Evolutionary conservation across 495 filamentous ascomycete genomes (phyloP).

Genomic region (Talaromyces trachyspermus): DNA sequence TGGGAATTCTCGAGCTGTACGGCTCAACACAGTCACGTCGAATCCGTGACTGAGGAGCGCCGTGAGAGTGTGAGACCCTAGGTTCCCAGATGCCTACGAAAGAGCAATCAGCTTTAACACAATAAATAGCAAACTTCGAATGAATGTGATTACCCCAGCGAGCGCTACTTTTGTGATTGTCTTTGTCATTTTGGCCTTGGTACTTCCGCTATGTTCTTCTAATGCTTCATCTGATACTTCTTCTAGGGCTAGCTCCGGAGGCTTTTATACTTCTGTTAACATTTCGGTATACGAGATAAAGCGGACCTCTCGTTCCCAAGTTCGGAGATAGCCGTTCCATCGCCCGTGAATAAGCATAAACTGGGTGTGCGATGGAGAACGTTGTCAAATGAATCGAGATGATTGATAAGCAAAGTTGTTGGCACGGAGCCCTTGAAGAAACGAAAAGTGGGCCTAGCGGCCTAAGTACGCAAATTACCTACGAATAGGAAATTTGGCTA

Average conservation of each 20-base stretch:
- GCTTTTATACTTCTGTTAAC: background rate
- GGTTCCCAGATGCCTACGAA: slow-evolving; percentile 14
- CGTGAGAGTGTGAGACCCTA: slow-evolving; percentile 11
- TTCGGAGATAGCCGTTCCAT: no score
- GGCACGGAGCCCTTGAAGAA: no score
- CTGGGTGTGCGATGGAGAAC: no score
- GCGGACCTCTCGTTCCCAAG: no score
- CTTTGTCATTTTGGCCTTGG: slow-evolving; percentile 5
- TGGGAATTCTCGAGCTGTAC: slow-evolving; percentile 15
- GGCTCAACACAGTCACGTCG: slow-evolving; percentile 16
- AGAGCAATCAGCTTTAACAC: slow-evolving; percentile 9
- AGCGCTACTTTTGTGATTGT: slow-evolving; percentile 13
- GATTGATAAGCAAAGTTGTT: no score
- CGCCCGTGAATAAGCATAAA: no score
- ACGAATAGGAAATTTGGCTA: no score
- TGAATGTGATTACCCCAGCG: slow-evolving; percentile 9
- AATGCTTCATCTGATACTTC: background rate
- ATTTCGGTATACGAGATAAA: no score
- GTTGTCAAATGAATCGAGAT: no score
- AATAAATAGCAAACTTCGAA: background rate
- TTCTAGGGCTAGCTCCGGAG: background rate
- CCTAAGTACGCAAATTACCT: no score
- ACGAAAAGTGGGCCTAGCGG: no score
- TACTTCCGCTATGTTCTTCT: background rate
- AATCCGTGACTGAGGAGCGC: slow-evolving; percentile 14